A percentile compares a stretch with the other conserved stretches of the same genome.
phyloP scores from a whole-genome alignment of 495 filamentous ascomycete species.

The Hapsidospora chrysogenum region DNA sequence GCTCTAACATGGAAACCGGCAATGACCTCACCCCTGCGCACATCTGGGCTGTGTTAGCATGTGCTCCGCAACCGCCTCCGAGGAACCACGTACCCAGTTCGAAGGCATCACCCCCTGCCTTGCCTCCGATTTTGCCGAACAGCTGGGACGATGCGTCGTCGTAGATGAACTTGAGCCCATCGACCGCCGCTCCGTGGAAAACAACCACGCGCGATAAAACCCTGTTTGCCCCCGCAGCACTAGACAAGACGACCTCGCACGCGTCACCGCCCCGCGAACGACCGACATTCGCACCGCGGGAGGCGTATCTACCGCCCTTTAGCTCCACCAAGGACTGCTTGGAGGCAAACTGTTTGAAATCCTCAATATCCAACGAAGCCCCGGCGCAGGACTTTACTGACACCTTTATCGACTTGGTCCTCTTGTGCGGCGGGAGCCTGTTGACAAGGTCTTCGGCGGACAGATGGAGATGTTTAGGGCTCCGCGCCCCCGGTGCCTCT shows the following conservation, averaged over 20 bases:
- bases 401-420: constrained; percentile 52
- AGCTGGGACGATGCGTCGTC: constrained; percentile 77
- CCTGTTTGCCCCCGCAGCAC: constrained; percentile 48
- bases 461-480: constrained; percentile 51
- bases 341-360: constrained; percentile 48
- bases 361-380: constrained; percentile 55
- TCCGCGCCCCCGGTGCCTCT: constrained; percentile 28
- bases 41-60: constrained; percentile 35
- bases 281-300: constrained; percentile 63
- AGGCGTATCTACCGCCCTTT: constrained; percentile 43
- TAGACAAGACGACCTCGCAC: constrained; percentile 60
- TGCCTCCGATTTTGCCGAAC: constrained; percentile 73
- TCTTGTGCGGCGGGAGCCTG: constrained; percentile 50
- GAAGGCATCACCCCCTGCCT: constrained; percentile 59
- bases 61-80: no score
- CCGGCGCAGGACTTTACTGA: constrained; percentile 58
- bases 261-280: constrained; percentile 51
- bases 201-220: constrained; percentile 59
- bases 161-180: constrained; percentile 86
- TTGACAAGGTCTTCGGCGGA: constrained; percentile 59
- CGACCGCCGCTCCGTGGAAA: constrained; percentile 62
- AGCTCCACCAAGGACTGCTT: constrained; percentile 61
- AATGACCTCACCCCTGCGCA: constrained; percentile 68
- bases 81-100: constrained; percentile 53
- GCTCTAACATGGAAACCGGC: constrained; percentile 75